phyloP scores from a whole-genome alignment of 306 rosid species.

The Parietaria judaica region DNA sequence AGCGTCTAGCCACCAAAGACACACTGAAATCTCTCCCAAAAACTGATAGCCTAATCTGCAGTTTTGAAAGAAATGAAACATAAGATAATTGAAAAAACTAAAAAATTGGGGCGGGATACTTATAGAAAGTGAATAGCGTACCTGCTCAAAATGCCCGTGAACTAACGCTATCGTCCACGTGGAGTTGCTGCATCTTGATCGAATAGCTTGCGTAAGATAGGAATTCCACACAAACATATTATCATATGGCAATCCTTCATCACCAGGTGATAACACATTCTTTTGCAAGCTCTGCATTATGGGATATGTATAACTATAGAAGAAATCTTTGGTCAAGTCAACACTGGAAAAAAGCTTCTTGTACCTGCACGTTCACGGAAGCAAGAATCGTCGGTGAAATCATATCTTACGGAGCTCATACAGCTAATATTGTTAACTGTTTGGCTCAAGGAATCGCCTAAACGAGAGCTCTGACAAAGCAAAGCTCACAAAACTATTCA shows the following conservation, averaged over 20 bases:
- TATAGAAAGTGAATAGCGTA: constrained; percentile 16
- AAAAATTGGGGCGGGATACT: background rate
- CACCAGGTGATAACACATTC: constrained; percentile 44
- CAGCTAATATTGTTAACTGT: background rate
- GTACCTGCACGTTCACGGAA: constrained; percentile 48
- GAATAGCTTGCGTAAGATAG: constrained; percentile 69
- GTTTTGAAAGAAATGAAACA: constrained; percentile 8
- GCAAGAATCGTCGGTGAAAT: background rate
- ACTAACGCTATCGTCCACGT: constrained; percentile 94
- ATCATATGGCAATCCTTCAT: constrained; percentile 67
- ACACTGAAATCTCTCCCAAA: constrained; percentile 89
- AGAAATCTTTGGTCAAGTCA: constrained; percentile 91
- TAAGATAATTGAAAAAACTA: background rate
- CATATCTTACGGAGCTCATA: background rate
- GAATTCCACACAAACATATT: constrained; percentile 97
- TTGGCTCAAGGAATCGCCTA: too few relatives aligned
- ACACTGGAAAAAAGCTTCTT: constrained; percentile 82
- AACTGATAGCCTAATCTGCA: constrained; percentile 75
- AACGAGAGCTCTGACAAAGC: background rate
- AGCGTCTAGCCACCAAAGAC: constrained; percentile 81
- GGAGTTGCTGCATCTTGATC: constrained; percentile 81
- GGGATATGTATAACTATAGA: constrained; percentile 92
- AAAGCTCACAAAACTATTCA: background rate
- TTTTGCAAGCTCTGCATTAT: constrained; percentile 93
- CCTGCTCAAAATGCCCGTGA: constrained; percentile 96